Conservation (phyloP, 2,329 filamentous ascomycete species). For the Ophiocordyceps unilateralis region DNA sequence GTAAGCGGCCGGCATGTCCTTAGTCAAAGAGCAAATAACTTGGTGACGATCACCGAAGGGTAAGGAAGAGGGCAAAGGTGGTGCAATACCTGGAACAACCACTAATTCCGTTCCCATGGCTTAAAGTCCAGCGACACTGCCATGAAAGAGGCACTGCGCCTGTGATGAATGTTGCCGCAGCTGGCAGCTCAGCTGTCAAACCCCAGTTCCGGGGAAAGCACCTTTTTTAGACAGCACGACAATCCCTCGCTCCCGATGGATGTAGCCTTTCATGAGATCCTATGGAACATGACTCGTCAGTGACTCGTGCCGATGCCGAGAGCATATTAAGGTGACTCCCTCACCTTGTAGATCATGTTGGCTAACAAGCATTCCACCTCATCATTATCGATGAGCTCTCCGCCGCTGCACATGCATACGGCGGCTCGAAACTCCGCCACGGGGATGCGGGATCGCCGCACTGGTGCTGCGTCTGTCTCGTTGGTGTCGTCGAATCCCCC, state of each 20-base stretch:
- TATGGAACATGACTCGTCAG: conserved; percentile 21
- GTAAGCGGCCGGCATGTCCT: neutral
- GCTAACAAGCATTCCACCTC: conserved; percentile 91
- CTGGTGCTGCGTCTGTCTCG: conserved; percentile 42
- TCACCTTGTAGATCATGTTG: conserved; percentile 96
- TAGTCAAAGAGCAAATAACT: neutral
- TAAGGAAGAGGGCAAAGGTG: neutral
- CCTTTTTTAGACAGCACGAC: conserved; percentile 86
- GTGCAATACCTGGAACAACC: neutral
- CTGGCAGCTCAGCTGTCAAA: conserved; percentile 18
- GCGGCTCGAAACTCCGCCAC: conserved; percentile 74
- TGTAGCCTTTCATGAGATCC: conserved; percentile 97
- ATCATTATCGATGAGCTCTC: conserved; percentile 58
- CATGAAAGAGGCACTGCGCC: neutral
- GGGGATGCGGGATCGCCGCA: conserved; percentile 61
- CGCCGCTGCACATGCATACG: conserved; percentile 53
- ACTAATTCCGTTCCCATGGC: neutral
- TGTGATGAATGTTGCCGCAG: neutral
- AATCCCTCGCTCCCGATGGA: conserved; percentile 73
- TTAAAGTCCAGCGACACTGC: neutral
- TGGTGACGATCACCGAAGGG: neutral
- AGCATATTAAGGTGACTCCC: conserved; percentile 3
- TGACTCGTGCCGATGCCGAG: conserved; percentile 10
- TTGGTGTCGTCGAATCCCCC: conserved; percentile 69
- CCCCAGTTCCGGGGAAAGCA: conserved; percentile 81